Evolutionary conservation across 257 asterid species (phyloP).

Genomic region (Jaltomata sinuosa): DNA sequence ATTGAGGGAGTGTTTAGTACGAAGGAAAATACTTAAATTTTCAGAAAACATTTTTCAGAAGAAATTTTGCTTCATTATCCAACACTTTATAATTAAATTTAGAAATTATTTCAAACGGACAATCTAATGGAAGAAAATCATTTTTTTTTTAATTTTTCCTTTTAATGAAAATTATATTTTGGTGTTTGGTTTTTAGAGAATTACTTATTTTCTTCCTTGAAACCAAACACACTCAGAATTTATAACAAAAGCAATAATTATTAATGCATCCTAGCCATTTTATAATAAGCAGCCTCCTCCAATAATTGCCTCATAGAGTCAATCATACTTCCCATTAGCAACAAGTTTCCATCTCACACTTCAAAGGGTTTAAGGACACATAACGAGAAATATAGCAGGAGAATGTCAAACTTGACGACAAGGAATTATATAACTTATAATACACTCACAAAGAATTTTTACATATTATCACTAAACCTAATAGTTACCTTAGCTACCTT

Average conservation of each 20-base stretch:
- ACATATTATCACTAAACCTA: background rate
- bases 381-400: background rate
- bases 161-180: background rate
- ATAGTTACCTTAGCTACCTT: background rate
- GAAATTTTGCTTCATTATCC: background rate
- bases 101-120: too few species aligned
- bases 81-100: too few species aligned
- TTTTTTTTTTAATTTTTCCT: background rate
- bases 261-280: background rate
- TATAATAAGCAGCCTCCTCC: background rate
- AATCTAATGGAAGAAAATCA: too few species aligned
- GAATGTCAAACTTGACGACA: background rate
- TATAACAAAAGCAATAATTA: background rate
- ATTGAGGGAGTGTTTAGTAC: too few species aligned
- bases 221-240: background rate
- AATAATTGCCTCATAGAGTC: background rate
- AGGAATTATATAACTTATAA: background rate
- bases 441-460: background rate
- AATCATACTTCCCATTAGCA: background rate
- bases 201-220: background rate
- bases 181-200: background rate
- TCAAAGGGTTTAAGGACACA: background rate
- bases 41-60: background rate
- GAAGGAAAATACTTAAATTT: too few species aligned
- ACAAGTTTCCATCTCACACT: background rate